These are phyloP conservation scores for Lippia alba DNA, from an alignment of 305 asterid species.

Conservation along the genomic window DNA sequence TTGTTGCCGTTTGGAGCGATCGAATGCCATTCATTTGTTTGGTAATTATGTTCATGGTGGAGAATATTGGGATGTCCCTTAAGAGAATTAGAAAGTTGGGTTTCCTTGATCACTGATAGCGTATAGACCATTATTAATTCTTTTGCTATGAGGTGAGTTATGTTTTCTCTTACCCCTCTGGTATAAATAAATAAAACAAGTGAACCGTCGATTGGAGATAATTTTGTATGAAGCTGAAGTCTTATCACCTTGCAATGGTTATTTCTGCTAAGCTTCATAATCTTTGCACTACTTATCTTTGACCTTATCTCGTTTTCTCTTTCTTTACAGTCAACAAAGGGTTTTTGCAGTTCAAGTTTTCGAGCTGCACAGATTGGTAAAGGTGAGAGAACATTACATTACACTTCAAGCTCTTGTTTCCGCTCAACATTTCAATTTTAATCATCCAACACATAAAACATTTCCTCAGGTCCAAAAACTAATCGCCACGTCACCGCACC, in stretches of 20 bases:
- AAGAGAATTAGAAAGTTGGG: background rate
- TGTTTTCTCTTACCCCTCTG: background rate
- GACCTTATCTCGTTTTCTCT: slow-evolving; percentile 21
- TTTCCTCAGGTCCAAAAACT: slow-evolving; percentile 73
- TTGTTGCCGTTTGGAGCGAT: background rate
- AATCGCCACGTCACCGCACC: slow-evolving; percentile 70
- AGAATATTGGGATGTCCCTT: background rate
- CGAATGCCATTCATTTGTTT: background rate
- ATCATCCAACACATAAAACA: slow-evolving; percentile 13
- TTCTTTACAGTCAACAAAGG: slow-evolving; percentile 79
- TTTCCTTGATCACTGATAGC: background rate
- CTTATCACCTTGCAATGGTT: background rate
- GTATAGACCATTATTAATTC: no score
- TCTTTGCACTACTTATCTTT: slow-evolving; percentile 5
- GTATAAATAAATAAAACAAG: no score
- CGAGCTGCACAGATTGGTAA: slow-evolving; percentile 85
- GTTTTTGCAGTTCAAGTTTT: slow-evolving; percentile 88
- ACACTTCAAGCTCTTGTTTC: no score
- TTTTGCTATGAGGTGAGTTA: background rate
- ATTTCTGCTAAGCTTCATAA: slow-evolving; percentile 6
- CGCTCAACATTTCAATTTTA: no score
- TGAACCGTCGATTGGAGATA: no score
- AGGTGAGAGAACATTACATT: slow-evolving; percentile 46
- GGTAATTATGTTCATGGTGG: background rate
- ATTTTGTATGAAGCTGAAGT: no score